Base-by-base conservation (phyloP, 352 stramenopile species). In the Globisporangium perplexum region DNA sequence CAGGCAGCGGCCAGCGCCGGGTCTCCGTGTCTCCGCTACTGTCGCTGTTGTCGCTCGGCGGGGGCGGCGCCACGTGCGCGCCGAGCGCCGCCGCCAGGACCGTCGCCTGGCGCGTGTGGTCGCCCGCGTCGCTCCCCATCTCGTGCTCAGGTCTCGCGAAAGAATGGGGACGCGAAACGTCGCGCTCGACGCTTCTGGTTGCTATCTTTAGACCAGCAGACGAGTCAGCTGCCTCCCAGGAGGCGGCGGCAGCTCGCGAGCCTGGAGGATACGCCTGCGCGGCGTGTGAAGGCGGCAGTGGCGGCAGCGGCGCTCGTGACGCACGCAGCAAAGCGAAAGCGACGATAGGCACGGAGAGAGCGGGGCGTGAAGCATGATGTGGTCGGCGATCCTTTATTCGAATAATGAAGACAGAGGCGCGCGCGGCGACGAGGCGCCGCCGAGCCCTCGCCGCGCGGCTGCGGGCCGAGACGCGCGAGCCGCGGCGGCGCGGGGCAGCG, bases 51-150 rank as follows among this genome's bases (percentile, higher is more conserved):
- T 11, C 8, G 43, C 18, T n/a, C n/a, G n/a, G 12, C 23, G 53
- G 33, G 35, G 33, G 14, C 42, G 59, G n/a, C 28, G 46, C 24
- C 47, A 26, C 24, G 15, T 41, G 55, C 12, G 23, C 6, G 3
- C 24, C 23, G 10, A 50, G 30, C 7, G 55, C 55, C 20, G 60
- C 49, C 24, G 70, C 65, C 59, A 78, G 77, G 18, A 60, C 71
- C 33, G 68, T 64, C 52, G 68, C 57, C 15, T 55, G 57, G 22
- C 55, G 67, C 47, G 65, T 71, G 43, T 75, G 60, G 41, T 77
- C 67, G 1, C 66, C 63, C 26, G 55, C 55, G 23, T 74, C 58
- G 31, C 71, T 57, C n/a, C 65, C 67, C 68, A 83, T 80, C n/a
- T n/a, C n/a, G n/a, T n/a, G n/a, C n/a, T n/a, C n/a, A n/a, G n/a